These are phyloP conservation scores for Xylaria intraflava DNA, from an alignment of 495 filamentous ascomycete species.

Conservation along the genomic window DNA sequence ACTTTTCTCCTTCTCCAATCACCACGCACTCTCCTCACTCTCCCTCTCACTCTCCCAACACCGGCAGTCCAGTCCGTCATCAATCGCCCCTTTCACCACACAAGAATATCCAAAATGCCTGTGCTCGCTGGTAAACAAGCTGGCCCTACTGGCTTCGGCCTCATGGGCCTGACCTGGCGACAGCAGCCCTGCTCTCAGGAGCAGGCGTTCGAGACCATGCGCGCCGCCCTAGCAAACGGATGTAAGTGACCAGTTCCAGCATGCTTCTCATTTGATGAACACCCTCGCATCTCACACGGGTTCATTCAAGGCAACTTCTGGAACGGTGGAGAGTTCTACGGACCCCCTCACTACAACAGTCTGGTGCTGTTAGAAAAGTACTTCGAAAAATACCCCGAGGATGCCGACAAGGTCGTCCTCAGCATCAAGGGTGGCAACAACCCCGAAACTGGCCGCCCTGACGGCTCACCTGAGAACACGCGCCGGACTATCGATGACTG, in stretches of 20 bases:
- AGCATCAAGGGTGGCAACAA: constrained; percentile 56
- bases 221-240: constrained; percentile 44
- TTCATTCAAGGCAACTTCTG: constrained; percentile 57
- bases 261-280: too few relatives aligned
- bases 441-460: constrained; percentile 30
- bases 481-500: constrained; percentile 63
- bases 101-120: constrained; percentile 30
- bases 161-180: constrained; percentile 74
- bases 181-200: constrained; percentile 47
- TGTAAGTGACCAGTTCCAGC: neutral
- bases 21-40: neutral
- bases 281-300: neutral
- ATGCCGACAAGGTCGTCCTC: constrained; percentile 58
- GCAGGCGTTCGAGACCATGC: constrained; percentile 61
- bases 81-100: neutral
- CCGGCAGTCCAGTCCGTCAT: neutral
- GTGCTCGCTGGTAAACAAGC: constrained; percentile 42
- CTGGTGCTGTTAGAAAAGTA: constrained; percentile 58
- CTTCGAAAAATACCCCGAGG: constrained; percentile 60
- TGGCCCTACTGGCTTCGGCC: constrained; percentile 49
- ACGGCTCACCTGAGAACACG: constrained; percentile 57
- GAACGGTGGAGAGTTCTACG: constrained; percentile 80
- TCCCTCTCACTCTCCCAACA: neutral
- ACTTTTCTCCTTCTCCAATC: neutral
- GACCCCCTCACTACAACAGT: constrained; percentile 59